Evolutionary conservation across 1,284 basidiomycete genomes (phyloP), one percentile per base, ranked within the genome.

Genomic region (Stygiomarasmius scandens): DNA sequence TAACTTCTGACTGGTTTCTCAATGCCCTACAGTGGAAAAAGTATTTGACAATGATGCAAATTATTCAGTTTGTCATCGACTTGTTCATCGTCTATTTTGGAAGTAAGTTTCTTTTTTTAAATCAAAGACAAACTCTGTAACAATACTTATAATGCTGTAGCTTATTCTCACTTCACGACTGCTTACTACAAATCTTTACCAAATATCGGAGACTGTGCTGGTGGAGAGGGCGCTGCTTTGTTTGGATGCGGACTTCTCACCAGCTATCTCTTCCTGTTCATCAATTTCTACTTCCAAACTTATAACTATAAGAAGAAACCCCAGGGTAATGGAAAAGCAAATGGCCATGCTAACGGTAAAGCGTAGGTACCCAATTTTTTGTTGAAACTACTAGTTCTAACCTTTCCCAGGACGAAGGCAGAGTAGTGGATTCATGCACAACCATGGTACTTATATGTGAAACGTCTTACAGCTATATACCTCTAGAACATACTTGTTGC

Each of bases 41-140:
- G 76, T 93, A 95, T 74, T 78, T 98, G 63, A 98, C 96, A 49
- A 87, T 85, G 38, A 90, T 97, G 85, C 97, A 99, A 78, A 99
- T 99, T 70, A 84, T 83, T 43, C 96, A 98, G 77, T 98, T 98
- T 71, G 74, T 98, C 63, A 89, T 98, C 67, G 95, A 98, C 76
- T 77, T 98, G 38, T 84, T 84, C 71, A 77, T 91, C 62, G 92
- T 95, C 64, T 98, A 96, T 82, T 96, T 95, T 67, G 95, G 92
- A 69, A 95, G 95, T 93, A 69, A 66, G 94, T 87, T 38, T 54
- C 12, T 32, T 6, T 6, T 12, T 5, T 32, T 5, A 6, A 32
- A 12, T 32, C 29, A 32, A 32, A 6, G 29, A n/a, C n/a, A n/a
- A n/a, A n/a, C n/a, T n/a, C n/a, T n/a, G n/a, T n/a, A n/a, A n/a